These are phyloP conservation scores for Lantana camara DNA, from an alignment of 257 asterid species.

Conservation along the genomic window DNA sequence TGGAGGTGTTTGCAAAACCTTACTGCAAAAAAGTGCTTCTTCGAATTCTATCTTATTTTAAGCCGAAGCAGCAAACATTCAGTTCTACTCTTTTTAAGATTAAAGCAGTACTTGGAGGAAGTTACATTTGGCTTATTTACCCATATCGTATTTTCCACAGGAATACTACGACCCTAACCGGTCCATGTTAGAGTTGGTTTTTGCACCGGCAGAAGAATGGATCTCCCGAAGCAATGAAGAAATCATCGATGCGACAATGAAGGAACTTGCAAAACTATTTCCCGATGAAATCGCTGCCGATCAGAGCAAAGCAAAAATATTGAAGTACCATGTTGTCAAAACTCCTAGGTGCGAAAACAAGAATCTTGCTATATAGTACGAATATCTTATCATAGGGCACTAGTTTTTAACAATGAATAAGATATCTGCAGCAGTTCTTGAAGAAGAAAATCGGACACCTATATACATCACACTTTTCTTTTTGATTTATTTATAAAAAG, in stretches of 20 bases:
- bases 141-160: constrained; percentile 37
- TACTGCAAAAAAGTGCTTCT: too few species aligned
- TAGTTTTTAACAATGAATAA: not conserved
- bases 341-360: constrained; percentile 78
- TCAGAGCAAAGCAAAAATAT: constrained; percentile 94
- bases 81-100: too few species aligned
- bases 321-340: constrained; percentile 88
- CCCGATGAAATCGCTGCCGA: constrained; percentile 94
- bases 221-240: constrained; percentile 79
- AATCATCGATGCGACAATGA: constrained; percentile 93
- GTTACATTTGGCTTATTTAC: not conserved
- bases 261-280: constrained; percentile 88
- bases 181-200: constrained; percentile 96
- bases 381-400: not conserved
- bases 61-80: too few species aligned
- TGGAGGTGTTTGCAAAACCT: too few species aligned
- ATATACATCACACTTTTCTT: not conserved
- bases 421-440: constrained; percentile 2
- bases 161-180: constrained; percentile 82
- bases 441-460: not conserved
- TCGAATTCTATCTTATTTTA: too few species aligned
- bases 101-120: too few species aligned
- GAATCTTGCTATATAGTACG: not conserved
- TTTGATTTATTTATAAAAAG: not conserved
- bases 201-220: constrained; percentile 99